Base-by-base conservation (phyloP, 2,329 filamentous ascomycete genomes). In the Erysiphe pisi region DNA sequence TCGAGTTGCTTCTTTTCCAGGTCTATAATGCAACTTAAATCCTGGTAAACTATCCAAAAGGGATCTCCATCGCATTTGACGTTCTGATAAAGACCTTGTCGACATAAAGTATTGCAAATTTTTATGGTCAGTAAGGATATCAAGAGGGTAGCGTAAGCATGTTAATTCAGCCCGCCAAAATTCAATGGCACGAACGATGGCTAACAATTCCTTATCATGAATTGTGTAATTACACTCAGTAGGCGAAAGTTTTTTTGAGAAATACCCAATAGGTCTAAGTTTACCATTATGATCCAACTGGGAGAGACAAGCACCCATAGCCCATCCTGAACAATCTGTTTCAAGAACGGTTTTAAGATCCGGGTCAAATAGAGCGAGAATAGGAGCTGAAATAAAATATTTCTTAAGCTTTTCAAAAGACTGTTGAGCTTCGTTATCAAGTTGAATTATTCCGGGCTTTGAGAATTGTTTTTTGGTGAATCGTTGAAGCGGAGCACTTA, bases 161-260 rank as follows among this genome's bases (percentile, higher is more conserved):
- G 25, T 52, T 70, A 70, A 40, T 22, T 70, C 63, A 9, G 28
- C 20, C 31, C 63, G 31, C 63, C 63, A 70, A 70, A 28, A 49
- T 28, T 74, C 70, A 25, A 74, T 22, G 28, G 70, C 22, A 18
- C 43, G 70, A 28, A 74, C 28, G 25, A 74, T 49, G 8, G 70
- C 70, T 11, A 74, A 40, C 22, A 74, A n/a, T 45, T 74, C 70
- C 20, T 74, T 74, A n/a, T 74, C 70, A 49, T 74, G 45, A 36
- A 74, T 28, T 7, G 22, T 8, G 6, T 65, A 28, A 36, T 65
- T 65, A 36, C 20, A 65, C 6, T 65, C 61, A 28, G 61, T 28
- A 31, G 61, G 61, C 16, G 61, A 65, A 28, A 28, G 49, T 52
- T n/a, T 65, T 65, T 65, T 65, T 16, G 61, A 65, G 28, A 65